A percentile compares a stretch with the other conserved stretches of the same genome.
Evolutionary conservation across 805 yeast genomes (phyloP).

Genomic region (Barnettozyma populi): DNA sequence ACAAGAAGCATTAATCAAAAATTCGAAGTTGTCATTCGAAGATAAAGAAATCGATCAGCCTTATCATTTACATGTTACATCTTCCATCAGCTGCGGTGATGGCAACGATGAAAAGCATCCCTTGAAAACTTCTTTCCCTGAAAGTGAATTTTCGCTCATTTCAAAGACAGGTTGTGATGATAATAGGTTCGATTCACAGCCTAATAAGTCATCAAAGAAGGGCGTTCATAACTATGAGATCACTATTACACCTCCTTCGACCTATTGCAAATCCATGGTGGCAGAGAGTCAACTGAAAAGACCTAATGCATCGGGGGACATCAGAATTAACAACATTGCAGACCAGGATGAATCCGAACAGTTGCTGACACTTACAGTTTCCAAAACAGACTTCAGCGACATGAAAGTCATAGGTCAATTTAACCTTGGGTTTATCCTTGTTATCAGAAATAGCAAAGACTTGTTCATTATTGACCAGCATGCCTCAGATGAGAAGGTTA

Average conservation of each 20-base stretch:
- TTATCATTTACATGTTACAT: background rate
- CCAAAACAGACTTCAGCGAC: constrained; percentile 62
- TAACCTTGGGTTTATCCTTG: constrained; percentile 90
- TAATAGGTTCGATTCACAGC: background rate
- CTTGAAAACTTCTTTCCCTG: background rate
- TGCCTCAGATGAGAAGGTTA: constrained; percentile 93
- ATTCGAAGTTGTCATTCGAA: constrained; percentile 18
- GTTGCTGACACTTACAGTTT: constrained; percentile 52
- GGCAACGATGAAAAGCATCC: background rate
- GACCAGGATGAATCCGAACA: constrained; percentile 50
- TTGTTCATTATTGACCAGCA: constrained; percentile 93
- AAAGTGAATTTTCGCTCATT: background rate
- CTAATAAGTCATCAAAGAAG: background rate
- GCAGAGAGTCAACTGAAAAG: background rate
- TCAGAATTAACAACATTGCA: constrained; percentile 35
- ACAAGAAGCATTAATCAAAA: constrained; percentile 17
- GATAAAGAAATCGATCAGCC: background rate
- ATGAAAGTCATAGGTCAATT: constrained; percentile 92
- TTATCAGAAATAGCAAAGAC: constrained; percentile 47
- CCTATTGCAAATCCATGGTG: background rate
- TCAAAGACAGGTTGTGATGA: constrained; percentile 6
- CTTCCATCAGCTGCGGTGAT: constrained; percentile 1
- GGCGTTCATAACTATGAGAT: constrained; percentile 11
- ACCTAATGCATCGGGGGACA: background rate
- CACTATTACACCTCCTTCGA: background rate